A percentile compares a stretch with the other conserved stretches of the same genome.
phyloP scores from a whole-genome alignment of 2,329 filamentous ascomycete genomes.

The Fusarium secorum region DNA sequence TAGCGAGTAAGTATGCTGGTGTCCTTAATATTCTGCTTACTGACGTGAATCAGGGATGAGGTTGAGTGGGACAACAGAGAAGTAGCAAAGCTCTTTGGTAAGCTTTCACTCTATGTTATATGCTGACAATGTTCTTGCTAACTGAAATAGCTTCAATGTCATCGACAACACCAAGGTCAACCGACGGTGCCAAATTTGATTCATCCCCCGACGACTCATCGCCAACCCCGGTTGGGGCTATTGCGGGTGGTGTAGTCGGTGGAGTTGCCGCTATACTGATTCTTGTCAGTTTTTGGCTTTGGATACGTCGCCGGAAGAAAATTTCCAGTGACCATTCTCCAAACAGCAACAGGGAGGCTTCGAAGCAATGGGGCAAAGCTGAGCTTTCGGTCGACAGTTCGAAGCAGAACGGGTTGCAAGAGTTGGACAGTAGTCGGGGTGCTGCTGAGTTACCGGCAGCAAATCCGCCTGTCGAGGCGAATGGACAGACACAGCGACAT shows the following conservation, averaged over 20 bases:
- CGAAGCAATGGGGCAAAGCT: too few species aligned
- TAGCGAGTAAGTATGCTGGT: neutral
- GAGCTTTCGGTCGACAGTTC: fast-evolving
- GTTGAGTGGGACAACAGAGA: neutral
- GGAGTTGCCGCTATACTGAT: neutral
- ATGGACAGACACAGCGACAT: neutral
- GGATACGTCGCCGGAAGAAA: neutral
- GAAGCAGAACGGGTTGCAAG: neutral
- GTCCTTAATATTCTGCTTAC: fast-evolving
- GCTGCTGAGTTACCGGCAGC: fast-evolving
- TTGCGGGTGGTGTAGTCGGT: neutral
- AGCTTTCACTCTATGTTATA: neutral
- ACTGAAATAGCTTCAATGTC: neutral
- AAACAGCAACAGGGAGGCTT: fast-evolving
- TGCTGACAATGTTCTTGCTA: fast-evolving
- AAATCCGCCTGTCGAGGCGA: fast-evolving
- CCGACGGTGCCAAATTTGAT: fast-evolving
- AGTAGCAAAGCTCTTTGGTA: neutral
- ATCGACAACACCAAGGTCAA: neutral
- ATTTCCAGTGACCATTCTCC: fast-evolving
- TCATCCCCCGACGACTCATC: fast-evolving
- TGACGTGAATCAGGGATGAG: neutral
- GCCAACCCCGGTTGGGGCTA: neutral
- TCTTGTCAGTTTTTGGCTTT: neutral
- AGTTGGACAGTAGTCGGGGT: fast-evolving